Conservation (phyloP, 352 stramenopile genomes). For the Globisporangium iwayamae region DNA sequence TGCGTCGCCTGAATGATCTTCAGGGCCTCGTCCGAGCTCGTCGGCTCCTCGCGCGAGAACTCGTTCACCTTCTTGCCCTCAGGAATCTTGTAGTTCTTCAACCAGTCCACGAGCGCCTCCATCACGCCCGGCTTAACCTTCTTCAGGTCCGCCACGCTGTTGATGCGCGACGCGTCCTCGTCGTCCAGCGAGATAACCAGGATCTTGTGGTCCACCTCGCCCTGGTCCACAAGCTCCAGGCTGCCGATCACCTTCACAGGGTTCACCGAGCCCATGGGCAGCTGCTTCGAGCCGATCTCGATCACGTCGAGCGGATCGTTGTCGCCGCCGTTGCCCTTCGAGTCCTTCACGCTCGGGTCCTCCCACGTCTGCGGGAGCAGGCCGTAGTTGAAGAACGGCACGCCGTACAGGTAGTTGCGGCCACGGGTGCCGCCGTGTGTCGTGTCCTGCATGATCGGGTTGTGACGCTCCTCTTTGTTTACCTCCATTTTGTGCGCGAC, state of each 20-base stretch:
- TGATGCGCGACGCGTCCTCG: constrained; percentile 80
- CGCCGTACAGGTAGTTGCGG: constrained; percentile 95
- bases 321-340: constrained; percentile 92
- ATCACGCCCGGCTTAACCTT: constrained; percentile 89
- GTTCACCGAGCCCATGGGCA: constrained; percentile 94
- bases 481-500: constrained; percentile 99
- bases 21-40: constrained; percentile 46
- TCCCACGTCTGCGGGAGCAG: constrained; percentile 99
- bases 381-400: constrained; percentile 99
- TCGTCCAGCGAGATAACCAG: constrained; percentile 92
- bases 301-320: constrained; percentile 99
- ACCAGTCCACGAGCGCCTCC: constrained; percentile 91
- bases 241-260: constrained; percentile 97
- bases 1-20: constrained; percentile 68
- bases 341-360: constrained; percentile 88
- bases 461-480: constrained; percentile 92
- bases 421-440: constrained; percentile 95
- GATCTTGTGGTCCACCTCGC: constrained; percentile 99
- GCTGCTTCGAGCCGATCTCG: constrained; percentile 90
- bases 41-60: constrained; percentile 81
- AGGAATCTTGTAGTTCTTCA: constrained; percentile 98
- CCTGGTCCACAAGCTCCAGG: constrained; percentile 97
- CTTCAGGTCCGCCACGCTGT: constrained; percentile 89
- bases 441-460: constrained; percentile 98
- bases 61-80: constrained; percentile 95